Conservation (phyloP, 805 yeast species). For the Clavispora phyllophila region DNA sequence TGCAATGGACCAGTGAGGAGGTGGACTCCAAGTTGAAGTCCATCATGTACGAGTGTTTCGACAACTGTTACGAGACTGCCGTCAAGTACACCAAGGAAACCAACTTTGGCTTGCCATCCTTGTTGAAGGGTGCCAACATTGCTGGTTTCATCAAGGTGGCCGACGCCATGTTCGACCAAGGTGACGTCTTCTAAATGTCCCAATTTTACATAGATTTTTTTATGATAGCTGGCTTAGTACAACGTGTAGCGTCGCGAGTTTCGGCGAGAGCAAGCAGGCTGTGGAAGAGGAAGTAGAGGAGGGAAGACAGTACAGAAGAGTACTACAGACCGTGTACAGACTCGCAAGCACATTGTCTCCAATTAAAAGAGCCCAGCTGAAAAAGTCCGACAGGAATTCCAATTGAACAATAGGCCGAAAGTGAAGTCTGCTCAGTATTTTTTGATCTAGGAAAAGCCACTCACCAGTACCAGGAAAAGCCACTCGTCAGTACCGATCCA, state of each 20-base stretch:
- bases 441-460: too few species aligned
- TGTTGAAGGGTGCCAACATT: slow-evolving; percentile 98
- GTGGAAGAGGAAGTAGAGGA: too few species aligned
- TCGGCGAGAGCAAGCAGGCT: too few species aligned
- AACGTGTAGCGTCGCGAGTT: background rate
- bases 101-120: slow-evolving; percentile 73
- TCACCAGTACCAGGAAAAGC: too few species aligned
- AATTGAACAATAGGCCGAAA: too few species aligned
- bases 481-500: too few species aligned
- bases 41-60: slow-evolving; percentile 90
- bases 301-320: too few species aligned
- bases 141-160: slow-evolving; percentile 99
- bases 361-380: too few species aligned
- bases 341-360: too few species aligned
- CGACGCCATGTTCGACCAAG: slow-evolving; percentile 96
- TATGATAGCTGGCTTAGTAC: background rate
- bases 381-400: too few species aligned
- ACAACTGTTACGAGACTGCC: slow-evolving; percentile 88
- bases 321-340: too few species aligned
- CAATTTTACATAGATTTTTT: background rate
- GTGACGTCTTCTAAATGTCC: slow-evolving; percentile 54
- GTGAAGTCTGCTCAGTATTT: too few species aligned
- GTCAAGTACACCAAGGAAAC: slow-evolving; percentile 69
- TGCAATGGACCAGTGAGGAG: slow-evolving; percentile 85
- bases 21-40: slow-evolving; percentile 87